Evolutionary conservation across 164 flowering plant species (phyloP).

Genomic region (Piper longum): DNA sequence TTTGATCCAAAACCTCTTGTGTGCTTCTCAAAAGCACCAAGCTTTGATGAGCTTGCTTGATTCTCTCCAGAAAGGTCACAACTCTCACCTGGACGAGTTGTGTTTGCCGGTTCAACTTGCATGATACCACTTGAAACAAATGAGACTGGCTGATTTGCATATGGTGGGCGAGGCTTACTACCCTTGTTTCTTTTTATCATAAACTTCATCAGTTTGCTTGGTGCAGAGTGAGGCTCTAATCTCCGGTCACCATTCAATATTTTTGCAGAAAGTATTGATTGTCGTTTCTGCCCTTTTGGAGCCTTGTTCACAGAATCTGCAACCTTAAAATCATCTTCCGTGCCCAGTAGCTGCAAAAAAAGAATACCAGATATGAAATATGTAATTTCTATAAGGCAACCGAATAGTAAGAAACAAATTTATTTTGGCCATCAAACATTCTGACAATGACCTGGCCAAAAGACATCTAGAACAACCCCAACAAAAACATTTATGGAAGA

Average conservation of each 20-base stretch:
- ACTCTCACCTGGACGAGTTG: constrained; percentile 5
- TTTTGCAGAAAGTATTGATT: constrained; percentile 11
- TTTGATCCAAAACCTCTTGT: constrained; percentile 93
- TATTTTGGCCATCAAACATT: not conserved
- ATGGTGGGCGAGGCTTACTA: constrained; percentile 15
- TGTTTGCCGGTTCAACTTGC: constrained; percentile 30
- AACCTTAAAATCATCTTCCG: constrained; percentile 38
- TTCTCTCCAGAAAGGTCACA: constrained; percentile 6
- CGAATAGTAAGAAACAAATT: not conserved
- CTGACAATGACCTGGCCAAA: not conserved
- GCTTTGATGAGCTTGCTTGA: constrained; percentile 13
- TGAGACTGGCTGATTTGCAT: constrained; percentile 59
- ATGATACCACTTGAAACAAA: constrained; percentile 71
- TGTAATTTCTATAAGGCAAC: not conserved
- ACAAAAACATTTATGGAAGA: not conserved
- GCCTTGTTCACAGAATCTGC: constrained; percentile 14
- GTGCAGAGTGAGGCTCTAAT: constrained; percentile 15
- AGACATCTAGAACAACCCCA: not conserved
- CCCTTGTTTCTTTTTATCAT: constrained; percentile 14
- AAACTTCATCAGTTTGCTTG: constrained; percentile 15
- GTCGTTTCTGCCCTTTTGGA: constrained; percentile 7
- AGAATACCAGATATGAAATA: not conserved
- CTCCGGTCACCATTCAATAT: constrained; percentile 11
- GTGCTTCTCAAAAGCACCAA: constrained; percentile 77
- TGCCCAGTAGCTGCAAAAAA: constrained; percentile 51